Percentiles rank a stretch among this genome's conserved stretches.
Evolutionary conservation across 768 basidiomycete genomes (phyloP).

Genomic region (Trametes elegans): DNA sequence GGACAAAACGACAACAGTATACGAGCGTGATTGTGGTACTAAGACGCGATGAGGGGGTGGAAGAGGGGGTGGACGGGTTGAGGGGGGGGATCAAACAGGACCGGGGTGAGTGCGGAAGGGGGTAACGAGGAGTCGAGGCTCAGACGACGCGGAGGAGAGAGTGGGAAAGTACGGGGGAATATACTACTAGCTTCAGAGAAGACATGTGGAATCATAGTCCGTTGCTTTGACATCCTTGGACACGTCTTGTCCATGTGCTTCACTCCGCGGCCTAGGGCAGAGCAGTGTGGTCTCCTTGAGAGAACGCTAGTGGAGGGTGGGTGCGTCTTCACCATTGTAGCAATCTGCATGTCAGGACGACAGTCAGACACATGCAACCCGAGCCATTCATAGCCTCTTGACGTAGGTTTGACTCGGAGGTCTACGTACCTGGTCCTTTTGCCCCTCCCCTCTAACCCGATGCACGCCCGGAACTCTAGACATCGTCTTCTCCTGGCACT

Average conservation of each 20-base stretch:
- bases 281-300: conserved; percentile 15
- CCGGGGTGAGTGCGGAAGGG: neutral
- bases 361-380: neutral
- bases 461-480: conserved; percentile 9
- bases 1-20: conserved; percentile 21
- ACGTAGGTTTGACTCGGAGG: neutral
- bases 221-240: conserved; percentile 13
- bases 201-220: conserved; percentile 13
- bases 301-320: conserved; percentile 3
- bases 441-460: conserved; percentile 10
- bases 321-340: conserved; percentile 3
- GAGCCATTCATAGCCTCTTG: neutral
- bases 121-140: conserved; percentile 18
- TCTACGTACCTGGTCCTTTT: conserved; percentile 15
- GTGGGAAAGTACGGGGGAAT: conserved; percentile 12
- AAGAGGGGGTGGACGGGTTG: neutral
- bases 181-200: conserved; percentile 17
- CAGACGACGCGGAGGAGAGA: neutral
- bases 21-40: conserved; percentile 19
- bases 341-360: neutral
- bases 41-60: conserved; percentile 11
- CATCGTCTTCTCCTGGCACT: conserved; percentile 16
- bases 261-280: conserved; percentile 4
- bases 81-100: neutral
- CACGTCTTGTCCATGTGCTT: conserved; percentile 15